Evolutionary conservation across 2,329 filamentous ascomycete genomes (phyloP).

Genomic region (Intubia oerlemansii): DNA sequence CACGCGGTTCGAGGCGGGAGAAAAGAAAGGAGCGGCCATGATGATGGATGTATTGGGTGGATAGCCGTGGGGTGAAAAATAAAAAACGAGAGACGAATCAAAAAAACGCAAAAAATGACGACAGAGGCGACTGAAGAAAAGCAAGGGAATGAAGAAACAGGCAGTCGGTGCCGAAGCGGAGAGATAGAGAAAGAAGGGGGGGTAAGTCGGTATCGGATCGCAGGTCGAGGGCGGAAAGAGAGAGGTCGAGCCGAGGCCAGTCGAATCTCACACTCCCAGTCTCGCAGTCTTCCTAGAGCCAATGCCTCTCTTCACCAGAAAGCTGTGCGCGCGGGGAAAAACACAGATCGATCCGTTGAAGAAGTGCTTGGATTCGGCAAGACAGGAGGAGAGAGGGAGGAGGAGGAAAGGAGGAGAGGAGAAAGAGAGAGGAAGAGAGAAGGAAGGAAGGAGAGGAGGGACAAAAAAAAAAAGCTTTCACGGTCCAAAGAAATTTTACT

Average conservation of each 20-base stretch:
- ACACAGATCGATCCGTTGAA: slow-evolving; percentile 5
- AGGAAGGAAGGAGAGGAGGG: not conserved
- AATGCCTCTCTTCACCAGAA: slow-evolving; percentile 7
- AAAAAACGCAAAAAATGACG: too few species aligned
- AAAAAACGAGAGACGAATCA: too few species aligned
- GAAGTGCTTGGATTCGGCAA: too few species aligned
- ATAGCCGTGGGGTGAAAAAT: too few species aligned
- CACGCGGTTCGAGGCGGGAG: slow-evolving; percentile 40
- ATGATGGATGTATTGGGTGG: too few species aligned
- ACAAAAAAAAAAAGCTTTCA: slow-evolving; percentile 2
- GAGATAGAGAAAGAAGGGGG: too few species aligned
- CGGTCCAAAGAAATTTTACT: slow-evolving; percentile 5
- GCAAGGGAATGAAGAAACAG: not conserved
- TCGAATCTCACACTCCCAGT: slow-evolving; percentile 1
- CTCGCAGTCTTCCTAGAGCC: slow-evolving; percentile 4
- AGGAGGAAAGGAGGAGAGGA: not conserved
- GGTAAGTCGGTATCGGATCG: too few species aligned
- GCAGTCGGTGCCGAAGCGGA: not conserved
- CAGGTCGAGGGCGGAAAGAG: not conserved
- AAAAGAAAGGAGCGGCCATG: slow-evolving; percentile 19
- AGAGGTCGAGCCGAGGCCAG: not conserved
- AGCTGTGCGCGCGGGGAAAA: slow-evolving; percentile 2
- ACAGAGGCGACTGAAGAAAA: not conserved
- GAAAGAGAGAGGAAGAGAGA: slow-evolving; percentile 1
- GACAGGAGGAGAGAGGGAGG: not conserved